Conservation (phyloP, 1,284 basidiomycete genomes). For the Porodaedalea pini region DNA sequence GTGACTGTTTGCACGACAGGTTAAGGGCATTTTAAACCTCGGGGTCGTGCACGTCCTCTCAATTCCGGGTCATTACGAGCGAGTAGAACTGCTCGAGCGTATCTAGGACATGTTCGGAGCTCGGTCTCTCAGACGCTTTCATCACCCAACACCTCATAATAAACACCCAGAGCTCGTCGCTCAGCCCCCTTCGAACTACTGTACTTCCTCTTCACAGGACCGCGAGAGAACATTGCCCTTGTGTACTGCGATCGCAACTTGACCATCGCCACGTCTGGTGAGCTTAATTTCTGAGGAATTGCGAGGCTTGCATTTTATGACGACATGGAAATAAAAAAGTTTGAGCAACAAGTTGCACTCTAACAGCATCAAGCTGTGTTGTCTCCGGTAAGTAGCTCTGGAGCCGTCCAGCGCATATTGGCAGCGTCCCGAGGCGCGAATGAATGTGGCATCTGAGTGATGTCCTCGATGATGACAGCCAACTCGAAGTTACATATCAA, state of each 20-base stretch:
- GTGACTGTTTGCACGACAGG: too few species aligned
- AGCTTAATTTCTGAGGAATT: too few species aligned
- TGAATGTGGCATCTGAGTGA: constrained; percentile 14
- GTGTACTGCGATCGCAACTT: constrained; percentile 16
- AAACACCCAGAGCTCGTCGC: constrained; percentile 18
- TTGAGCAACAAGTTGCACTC: too few species aligned
- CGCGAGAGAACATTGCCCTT: constrained; percentile 2
- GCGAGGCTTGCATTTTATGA: too few species aligned
- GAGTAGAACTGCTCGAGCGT: not conserved
- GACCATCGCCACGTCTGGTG: not conserved
- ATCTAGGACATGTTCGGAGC: not conserved
- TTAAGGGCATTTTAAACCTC: too few species aligned
- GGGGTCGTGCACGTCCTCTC: too few species aligned
- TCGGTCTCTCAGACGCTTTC: constrained; percentile 7
- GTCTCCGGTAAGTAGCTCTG: constrained; percentile 16
- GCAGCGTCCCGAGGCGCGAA: constrained; percentile 6
- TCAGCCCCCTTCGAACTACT: constrained; percentile 15
- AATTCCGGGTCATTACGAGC: too few species aligned
- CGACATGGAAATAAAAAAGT: too few species aligned
- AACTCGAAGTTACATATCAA: constrained; percentile 22
- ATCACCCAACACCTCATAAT: constrained; percentile 17
- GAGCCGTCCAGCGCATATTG: constrained; percentile 21
- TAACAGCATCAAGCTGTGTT: not conserved
- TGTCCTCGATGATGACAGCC: constrained; percentile 19
- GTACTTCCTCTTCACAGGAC: constrained; percentile 6